phyloP scores from a whole-genome alignment of 495 filamentous ascomycete genomes.

The Parathielavia appendiculata region DNA sequence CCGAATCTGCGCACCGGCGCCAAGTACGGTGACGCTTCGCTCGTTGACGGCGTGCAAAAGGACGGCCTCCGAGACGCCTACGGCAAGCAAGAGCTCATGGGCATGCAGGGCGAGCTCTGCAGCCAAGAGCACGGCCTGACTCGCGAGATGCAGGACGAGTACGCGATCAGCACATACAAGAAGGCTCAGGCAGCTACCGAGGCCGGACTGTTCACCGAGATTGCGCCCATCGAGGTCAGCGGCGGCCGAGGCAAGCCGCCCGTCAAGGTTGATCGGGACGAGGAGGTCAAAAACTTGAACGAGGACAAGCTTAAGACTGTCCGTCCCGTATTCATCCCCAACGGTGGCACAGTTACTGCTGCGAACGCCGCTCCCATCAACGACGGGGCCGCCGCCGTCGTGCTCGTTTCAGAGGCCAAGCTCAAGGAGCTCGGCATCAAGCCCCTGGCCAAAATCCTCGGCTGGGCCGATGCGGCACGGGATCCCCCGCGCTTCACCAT shows the following conservation, averaged over 20 bases:
- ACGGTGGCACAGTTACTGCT: conserved; percentile 87
- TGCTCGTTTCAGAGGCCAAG: conserved; percentile 85
- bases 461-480: conserved; percentile 92
- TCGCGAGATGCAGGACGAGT: conserved; percentile 82
- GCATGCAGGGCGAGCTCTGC: conserved; percentile 86
- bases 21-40: conserved; percentile 81
- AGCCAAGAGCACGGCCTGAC: conserved; percentile 74
- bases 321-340: conserved; percentile 78
- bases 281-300: conserved; percentile 97
- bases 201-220: conserved; percentile 77
- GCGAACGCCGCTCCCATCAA: conserved; percentile 95
- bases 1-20: conserved; percentile 73
- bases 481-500: conserved; percentile 93
- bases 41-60: conserved; percentile 86
- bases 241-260: conserved; percentile 86
- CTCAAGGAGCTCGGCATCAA: conserved; percentile 82
- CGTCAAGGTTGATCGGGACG: conserved; percentile 75
- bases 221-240: conserved; percentile 80
- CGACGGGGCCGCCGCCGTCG: conserved; percentile 84
- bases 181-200: conserved; percentile 82
- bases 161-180: conserved; percentile 87
- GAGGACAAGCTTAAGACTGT: conserved; percentile 80
- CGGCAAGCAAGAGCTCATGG: conserved; percentile 88
- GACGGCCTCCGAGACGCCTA: conserved; percentile 92
- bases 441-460: conserved; percentile 89